Evolutionary conservation across 2,329 filamentous ascomycete genomes (phyloP).

Genomic region (Ascochyta lentis): DNA sequence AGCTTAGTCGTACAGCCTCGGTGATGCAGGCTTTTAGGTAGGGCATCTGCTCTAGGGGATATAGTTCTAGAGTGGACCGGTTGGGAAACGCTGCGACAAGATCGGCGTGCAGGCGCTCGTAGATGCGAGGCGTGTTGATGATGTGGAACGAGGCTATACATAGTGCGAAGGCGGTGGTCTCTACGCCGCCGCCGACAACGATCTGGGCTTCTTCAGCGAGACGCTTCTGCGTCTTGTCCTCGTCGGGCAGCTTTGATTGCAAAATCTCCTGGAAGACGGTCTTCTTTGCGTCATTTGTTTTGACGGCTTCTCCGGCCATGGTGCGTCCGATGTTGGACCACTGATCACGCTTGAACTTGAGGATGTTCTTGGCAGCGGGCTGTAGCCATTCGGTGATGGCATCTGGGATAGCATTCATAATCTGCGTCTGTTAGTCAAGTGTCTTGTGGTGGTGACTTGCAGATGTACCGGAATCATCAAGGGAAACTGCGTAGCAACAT

Average conservation of each 20-base stretch:
- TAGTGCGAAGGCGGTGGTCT: slow-evolving; percentile 47
- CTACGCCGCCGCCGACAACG: slow-evolving; percentile 49
- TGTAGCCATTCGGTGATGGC: slow-evolving; percentile 38
- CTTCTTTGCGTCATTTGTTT: slow-evolving; percentile 41
- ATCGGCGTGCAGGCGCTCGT: slow-evolving; percentile 39
- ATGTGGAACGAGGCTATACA: slow-evolving; percentile 42
- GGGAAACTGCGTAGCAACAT: slow-evolving; percentile 45
- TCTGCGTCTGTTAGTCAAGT: slow-evolving; percentile 16
- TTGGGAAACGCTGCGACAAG: slow-evolving; percentile 40
- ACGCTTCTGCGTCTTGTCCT: slow-evolving; percentile 48
- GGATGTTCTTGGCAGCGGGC: slow-evolving; percentile 39
- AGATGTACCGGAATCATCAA: slow-evolving; percentile 37
- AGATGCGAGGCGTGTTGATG: slow-evolving; percentile 40
- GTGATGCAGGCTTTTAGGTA: slow-evolving; percentile 38
- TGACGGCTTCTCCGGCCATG: slow-evolving; percentile 36
- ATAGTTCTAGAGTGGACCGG: slow-evolving; percentile 30
- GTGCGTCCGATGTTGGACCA: slow-evolving; percentile 34
- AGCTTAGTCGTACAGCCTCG: slow-evolving; percentile 47
- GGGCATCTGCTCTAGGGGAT: slow-evolving; percentile 33
- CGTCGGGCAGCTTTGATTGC: slow-evolving; percentile 33
- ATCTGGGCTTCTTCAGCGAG: slow-evolving; percentile 50
- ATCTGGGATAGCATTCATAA: slow-evolving; percentile 44
- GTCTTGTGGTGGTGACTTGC: neutral
- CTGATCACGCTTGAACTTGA: slow-evolving; percentile 43
- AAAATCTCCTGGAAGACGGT: slow-evolving; percentile 47